phyloP scores from a whole-genome alignment of 2,329 filamentous ascomycete genomes.

The Torrubiellomyces zombiae region DNA sequence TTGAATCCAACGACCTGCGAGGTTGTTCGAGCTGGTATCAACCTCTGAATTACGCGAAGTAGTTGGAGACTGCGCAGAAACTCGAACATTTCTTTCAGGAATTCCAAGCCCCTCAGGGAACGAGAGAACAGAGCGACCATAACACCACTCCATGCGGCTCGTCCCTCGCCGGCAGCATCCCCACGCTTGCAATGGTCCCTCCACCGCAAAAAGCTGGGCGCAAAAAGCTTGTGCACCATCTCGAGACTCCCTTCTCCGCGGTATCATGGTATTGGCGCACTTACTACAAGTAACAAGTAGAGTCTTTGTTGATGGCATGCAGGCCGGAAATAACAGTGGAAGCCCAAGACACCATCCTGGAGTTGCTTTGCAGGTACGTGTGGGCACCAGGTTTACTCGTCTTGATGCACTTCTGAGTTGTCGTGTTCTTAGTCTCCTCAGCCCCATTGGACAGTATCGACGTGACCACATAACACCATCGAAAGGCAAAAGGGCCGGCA shows the following conservation, averaged over 20 bases:
- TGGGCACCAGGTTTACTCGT: slow-evolving; percentile 4
- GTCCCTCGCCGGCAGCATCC: too few relatives aligned
- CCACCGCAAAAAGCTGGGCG: slow-evolving; percentile 13
- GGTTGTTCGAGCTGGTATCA: too few relatives aligned
- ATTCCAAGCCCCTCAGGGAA: too few relatives aligned
- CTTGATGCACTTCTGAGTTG: not conserved
- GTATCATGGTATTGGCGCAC: slow-evolving; percentile 37
- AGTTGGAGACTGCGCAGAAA: too few relatives aligned
- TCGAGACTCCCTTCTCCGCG: slow-evolving; percentile 47
- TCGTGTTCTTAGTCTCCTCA: slow-evolving; percentile 33
- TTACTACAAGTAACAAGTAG: not conserved
- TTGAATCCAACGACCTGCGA: too few relatives aligned
- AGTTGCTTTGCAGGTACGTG: slow-evolving; percentile 48
- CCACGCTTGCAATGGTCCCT: slow-evolving; percentile 10
- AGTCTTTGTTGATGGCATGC: not conserved
- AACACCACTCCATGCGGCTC: too few relatives aligned
- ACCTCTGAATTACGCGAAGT: too few relatives aligned
- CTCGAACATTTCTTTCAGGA: too few relatives aligned
- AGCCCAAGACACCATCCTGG: slow-evolving; percentile 47
- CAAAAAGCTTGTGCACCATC: slow-evolving; percentile 45
- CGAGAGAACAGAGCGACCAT: too few relatives aligned
- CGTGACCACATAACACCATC: slow-evolving; percentile 35
- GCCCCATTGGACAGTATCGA: slow-evolving; percentile 47
- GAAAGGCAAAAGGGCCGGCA: slow-evolving; percentile 39
- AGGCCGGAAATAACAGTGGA: slow-evolving; percentile 44